Evolutionary conservation across 2,329 filamentous ascomycete genomes (phyloP).

Genomic region (Diaporthe sp.): DNA sequence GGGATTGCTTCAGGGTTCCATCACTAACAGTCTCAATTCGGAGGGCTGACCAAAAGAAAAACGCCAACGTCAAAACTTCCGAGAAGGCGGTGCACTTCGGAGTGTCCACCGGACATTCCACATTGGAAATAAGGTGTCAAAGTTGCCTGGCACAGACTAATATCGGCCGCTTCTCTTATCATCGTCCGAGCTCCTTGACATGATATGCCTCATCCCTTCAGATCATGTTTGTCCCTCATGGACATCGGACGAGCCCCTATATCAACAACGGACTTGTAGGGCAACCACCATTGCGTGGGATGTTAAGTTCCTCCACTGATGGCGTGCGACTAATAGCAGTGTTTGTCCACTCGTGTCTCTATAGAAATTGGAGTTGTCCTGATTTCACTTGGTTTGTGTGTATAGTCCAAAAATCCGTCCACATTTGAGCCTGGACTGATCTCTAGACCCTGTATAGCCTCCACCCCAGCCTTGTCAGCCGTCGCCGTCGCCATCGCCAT

Average conservation of each 20-base stretch:
- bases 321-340: neutral
- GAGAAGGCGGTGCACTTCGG: neutral
- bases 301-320: neutral
- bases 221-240: neutral
- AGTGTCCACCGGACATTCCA: neutral
- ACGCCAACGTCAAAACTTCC: neutral
- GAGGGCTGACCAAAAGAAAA: neutral
- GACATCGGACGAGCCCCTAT: neutral
- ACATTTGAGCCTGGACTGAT: neutral
- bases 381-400: too few relatives aligned
- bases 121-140: neutral
- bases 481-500: neutral
- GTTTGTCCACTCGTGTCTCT: neutral
- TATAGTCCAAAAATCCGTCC: neutral
- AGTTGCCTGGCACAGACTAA: neutral
- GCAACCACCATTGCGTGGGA: neutral
- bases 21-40: neutral
- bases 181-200: conserved; percentile 15
- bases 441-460: neutral
- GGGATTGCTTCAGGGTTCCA: neutral
- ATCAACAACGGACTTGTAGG: too few relatives aligned
- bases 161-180: neutral
- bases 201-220: neutral
- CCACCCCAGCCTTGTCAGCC: neutral
- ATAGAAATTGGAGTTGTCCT: neutral